Conservation (phyloP, 2,329 filamentous ascomycete species). For the Penicillium sp. region DNA sequence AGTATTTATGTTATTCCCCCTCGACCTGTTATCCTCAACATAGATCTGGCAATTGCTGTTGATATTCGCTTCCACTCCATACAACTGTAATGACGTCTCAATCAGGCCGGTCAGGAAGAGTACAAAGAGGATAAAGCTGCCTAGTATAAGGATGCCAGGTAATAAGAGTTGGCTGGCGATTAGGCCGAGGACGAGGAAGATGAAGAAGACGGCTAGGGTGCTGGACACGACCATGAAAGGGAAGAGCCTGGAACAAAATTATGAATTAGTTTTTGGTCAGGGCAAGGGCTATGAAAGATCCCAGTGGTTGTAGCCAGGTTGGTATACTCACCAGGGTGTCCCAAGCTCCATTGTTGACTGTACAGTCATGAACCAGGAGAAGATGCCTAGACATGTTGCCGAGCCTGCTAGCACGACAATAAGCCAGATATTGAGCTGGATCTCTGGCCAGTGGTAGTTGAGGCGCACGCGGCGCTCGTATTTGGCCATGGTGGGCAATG, state of each 20-base stretch:
- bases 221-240: constrained; percentile 62
- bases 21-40: constrained; percentile 48
- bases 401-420: constrained; percentile 61
- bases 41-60: constrained; percentile 60
- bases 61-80: constrained; percentile 56
- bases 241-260: constrained; percentile 54
- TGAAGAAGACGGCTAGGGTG: constrained; percentile 57
- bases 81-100: constrained; percentile 63
- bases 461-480: constrained; percentile 34
- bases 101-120: constrained; percentile 63
- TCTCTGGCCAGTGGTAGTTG: constrained; percentile 64
- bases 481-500: constrained; percentile 25
- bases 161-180: constrained; percentile 57
- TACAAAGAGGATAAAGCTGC: constrained; percentile 61
- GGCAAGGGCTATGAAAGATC: background rate
- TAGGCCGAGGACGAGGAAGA: constrained; percentile 58
- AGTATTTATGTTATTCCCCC: constrained; percentile 54
- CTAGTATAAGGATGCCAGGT: constrained; percentile 59
- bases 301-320: too few relatives aligned
- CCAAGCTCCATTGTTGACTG: constrained; percentile 56
- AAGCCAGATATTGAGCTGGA: constrained; percentile 65
- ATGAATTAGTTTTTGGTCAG: background rate
- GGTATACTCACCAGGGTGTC: constrained; percentile 57
- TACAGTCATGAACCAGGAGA: constrained; percentile 59
- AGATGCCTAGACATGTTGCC: constrained; percentile 59